Evolutionary conservation across 2,329 filamentous ascomycete genomes (phyloP), one percentile per base, ranked within the genome.

Genomic region (Diaporthe sp.): DNA sequence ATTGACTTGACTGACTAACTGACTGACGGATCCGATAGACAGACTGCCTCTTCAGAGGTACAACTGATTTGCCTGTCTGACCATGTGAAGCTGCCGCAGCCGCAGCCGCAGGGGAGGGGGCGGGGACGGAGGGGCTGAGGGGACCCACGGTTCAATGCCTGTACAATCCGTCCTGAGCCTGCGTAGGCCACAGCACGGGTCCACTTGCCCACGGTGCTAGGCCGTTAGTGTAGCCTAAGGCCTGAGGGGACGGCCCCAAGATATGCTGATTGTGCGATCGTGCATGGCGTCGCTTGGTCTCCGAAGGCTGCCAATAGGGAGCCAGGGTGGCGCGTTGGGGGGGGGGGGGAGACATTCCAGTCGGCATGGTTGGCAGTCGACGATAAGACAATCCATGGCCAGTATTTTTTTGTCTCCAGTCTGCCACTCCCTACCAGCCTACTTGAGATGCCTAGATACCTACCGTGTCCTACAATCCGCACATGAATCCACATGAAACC

Each of bases 251-350:
- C 58, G 34, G 37, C 39, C 25, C 61, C 42, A 67, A 49, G 61
- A 19, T 67, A 19, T 67, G 61, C 42, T 67, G 61, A 67, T 67
- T 67, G 44, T 49, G 42, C 62, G 31, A 31, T 31, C 31, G 53
- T 49, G 62, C 62, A 68, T 53, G 62, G 46, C 62, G 62, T 17
- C 31, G 46, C 62, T 68, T 53, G 65, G 34, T 25, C 46, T 15
- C 3, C 17, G n/a, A 7, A 13, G 12, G 46, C 31, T 70, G 65
- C 65, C 65, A 70, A 70, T 70, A 13, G 34, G 49, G 15, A 42
- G 46, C 8, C 34, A n/a, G 31, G 22, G 13, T 68, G 31, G 25
- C 60, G 25, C 22, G 7, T 9, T 34, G 28, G 28, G 34, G 55
- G 25, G 10, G 51, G 25, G 10, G 42, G 17, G 42, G 39, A 39